Conservation (phyloP, 495 filamentous ascomycete species). For the Penicillium psychrofluorescens region DNA sequence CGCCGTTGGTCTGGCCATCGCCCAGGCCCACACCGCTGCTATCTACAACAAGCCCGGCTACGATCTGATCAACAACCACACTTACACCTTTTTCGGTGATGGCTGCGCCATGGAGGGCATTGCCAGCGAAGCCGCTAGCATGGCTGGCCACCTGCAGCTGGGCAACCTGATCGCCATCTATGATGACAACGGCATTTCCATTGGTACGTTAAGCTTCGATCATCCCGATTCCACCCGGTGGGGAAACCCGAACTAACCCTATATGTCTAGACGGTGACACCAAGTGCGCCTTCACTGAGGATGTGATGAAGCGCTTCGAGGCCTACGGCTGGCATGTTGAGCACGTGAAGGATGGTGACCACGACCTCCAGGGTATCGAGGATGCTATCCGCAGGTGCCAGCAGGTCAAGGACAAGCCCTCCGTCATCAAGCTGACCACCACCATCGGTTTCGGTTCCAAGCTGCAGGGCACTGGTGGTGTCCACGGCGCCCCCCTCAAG, state of each 20-base stretch:
- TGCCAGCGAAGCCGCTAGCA: slow-evolving; percentile 84
- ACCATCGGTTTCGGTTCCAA: slow-evolving; percentile 97
- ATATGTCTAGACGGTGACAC: slow-evolving; percentile 72
- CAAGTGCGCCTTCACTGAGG: slow-evolving; percentile 93
- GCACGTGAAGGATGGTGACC: slow-evolving; percentile 82
- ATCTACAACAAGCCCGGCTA: slow-evolving; percentile 96
- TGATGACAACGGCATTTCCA: slow-evolving; percentile 98
- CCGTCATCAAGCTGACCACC: slow-evolving; percentile 93
- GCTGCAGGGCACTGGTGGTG: slow-evolving; percentile 85
- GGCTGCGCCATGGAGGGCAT: slow-evolving; percentile 98
- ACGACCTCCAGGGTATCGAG: slow-evolving; percentile 83
- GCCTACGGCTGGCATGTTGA: slow-evolving; percentile 94
- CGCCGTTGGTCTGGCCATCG: slow-evolving; percentile 93
- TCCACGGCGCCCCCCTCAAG: slow-evolving; percentile 94
- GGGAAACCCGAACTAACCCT: slow-evolving; percentile 4
- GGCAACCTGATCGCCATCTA: slow-evolving; percentile 96
- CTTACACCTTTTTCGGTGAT: slow-evolving; percentile 93
- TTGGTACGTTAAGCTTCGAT: slow-evolving; percentile 45
- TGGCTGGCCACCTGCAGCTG: slow-evolving; percentile 92
- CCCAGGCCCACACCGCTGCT: slow-evolving; percentile 81
- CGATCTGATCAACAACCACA: slow-evolving; percentile 91
- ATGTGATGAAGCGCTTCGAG: slow-evolving; percentile 92
- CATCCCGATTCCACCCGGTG: not conserved
- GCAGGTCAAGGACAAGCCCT: slow-evolving; percentile 89
- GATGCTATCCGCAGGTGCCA: slow-evolving; percentile 77